Base-by-base conservation (phyloP, 2,329 filamentous ascomycete species). In the Neurospora crassa region DNA sequence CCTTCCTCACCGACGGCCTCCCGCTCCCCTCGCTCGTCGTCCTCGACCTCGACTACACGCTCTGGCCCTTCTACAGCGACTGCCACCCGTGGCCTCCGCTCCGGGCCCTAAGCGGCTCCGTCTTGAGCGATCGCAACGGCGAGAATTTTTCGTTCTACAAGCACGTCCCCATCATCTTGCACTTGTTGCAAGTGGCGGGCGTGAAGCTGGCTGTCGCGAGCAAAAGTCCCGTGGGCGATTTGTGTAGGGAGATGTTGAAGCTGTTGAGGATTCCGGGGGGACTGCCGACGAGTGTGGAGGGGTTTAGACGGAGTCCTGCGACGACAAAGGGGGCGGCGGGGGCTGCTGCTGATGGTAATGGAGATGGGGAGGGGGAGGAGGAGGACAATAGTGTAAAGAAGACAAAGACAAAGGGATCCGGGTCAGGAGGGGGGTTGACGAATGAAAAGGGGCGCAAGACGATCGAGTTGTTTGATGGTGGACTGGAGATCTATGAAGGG, bases 61-160 rank as follows among this genome's bases (percentile, higher is more conserved):
- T 98, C n/a, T 98, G 95, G 96, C 94, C 94, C 5, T 97, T 97
- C 82, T 98, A 95, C 95, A 91, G 97, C 1, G 96, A 98, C 83
- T 97, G 94, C 3, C 94, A 97, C 81, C 91, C 96, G 76, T 88
- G 89, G 34, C 87, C 89, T 7, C 94, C 94, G 0, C 82, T 97
- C 20, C 86, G 86, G 75, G 77, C 84, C 7, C 82, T 84, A 70
- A 71, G 82, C 37, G 74, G 67, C 10, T 67, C 79, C 8, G 79
- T 76, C 69, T 83, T 81, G 70, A 81, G 82, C 24, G 89, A 90
- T 79, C 82, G 84, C 74, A 81, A 83, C 72, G 90, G 90, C 79
- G 91, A 94, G 81, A 83, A 83, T 20, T 94, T 89, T 77, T 81
- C 85, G 71, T 93, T 94, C 80, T 94, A 93, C 82, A 77, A 80